Evolutionary conservation across 495 filamentous ascomycete genomes (phyloP).

Genomic region (Aspergillus baeticus): DNA sequence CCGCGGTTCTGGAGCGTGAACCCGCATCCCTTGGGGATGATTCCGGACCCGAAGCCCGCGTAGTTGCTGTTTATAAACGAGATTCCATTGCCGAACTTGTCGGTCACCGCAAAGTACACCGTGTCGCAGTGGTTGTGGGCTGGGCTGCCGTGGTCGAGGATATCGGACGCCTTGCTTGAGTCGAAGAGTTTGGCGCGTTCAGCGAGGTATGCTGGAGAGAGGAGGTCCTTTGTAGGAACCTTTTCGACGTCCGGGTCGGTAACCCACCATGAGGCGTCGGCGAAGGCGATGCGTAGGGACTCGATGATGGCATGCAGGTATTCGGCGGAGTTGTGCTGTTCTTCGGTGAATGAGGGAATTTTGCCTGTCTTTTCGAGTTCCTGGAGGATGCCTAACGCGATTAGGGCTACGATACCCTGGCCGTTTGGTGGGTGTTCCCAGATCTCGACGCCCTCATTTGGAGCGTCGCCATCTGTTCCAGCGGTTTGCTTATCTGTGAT

Average conservation of each 20-base stretch:
- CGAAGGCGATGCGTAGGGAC: slow-evolving; percentile 86
- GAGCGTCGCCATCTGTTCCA: slow-evolving; percentile 42
- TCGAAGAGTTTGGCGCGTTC: slow-evolving; percentile 70
- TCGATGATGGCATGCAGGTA: slow-evolving; percentile 93
- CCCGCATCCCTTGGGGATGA: slow-evolving; percentile 79
- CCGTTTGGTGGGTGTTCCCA: slow-evolving; percentile 99
- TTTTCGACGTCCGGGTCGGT: slow-evolving; percentile 70
- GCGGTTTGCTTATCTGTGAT: slow-evolving; percentile 47
- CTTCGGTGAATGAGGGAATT: slow-evolving; percentile 64
- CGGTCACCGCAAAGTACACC: slow-evolving; percentile 87
- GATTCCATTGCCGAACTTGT: slow-evolving; percentile 80
- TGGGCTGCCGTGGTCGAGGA: slow-evolving; percentile 62
- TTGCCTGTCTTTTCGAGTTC: slow-evolving; percentile 70
- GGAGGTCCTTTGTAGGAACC: slow-evolving; percentile 63
- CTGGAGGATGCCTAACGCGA: slow-evolving; percentile 89
- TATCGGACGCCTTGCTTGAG: slow-evolving; percentile 52
- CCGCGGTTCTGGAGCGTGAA: slow-evolving; percentile 97
- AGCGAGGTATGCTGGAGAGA: slow-evolving; percentile 62
- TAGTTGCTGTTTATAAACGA: slow-evolving; percentile 98
- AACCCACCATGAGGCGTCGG: slow-evolving; percentile 87
- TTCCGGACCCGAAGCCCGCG: slow-evolving; percentile 82
- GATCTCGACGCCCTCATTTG: slow-evolving; percentile 66
- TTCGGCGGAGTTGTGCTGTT: slow-evolving; percentile 71
- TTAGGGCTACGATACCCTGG: slow-evolving; percentile 91
- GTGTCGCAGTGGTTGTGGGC: slow-evolving; percentile 79